Conservation (phyloP, 2,329 filamentous ascomycete species). For the Monosporascus sp. region DNA sequence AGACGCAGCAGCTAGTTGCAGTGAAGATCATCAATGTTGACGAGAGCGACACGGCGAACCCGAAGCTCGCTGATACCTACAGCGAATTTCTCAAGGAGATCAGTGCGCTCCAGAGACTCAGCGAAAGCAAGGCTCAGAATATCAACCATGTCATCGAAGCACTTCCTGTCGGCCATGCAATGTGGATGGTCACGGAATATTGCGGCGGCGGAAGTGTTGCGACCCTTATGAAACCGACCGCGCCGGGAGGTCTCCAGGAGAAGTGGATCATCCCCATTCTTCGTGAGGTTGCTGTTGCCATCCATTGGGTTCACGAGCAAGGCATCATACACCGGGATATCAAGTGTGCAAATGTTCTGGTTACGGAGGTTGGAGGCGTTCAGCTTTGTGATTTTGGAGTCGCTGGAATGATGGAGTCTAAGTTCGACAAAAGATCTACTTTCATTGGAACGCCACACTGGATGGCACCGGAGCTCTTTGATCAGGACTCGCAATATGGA, state of each 20-base stretch:
- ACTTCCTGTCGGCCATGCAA: constrained; percentile 68
- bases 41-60: constrained; percentile 63
- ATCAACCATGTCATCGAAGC: constrained; percentile 80
- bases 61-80: constrained; percentile 61
- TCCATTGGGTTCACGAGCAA: constrained; percentile 62
- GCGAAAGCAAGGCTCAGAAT: constrained; percentile 69
- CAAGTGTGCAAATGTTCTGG: constrained; percentile 74
- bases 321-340: constrained; percentile 68
- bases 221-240: constrained; percentile 64
- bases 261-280: constrained; percentile 66
- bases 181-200: constrained; percentile 88
- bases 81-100: constrained; percentile 66
- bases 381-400: constrained; percentile 85
- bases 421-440: constrained; percentile 71
- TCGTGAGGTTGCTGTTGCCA: constrained; percentile 60
- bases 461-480: constrained; percentile 79
- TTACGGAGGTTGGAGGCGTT: constrained; percentile 70
- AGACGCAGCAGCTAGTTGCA: constrained; percentile 54
- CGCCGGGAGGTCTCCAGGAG: constrained; percentile 60
- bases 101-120: constrained; percentile 64
- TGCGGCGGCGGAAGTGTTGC: constrained; percentile 79
- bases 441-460: constrained; percentile 80
- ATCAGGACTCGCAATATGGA: constrained; percentile 59
- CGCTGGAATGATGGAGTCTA: constrained; percentile 69
- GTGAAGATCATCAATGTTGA: constrained; percentile 85